Evolutionary conservation across 306 rosid genomes (phyloP).

Genomic region (Aeschynomene evenia): DNA sequence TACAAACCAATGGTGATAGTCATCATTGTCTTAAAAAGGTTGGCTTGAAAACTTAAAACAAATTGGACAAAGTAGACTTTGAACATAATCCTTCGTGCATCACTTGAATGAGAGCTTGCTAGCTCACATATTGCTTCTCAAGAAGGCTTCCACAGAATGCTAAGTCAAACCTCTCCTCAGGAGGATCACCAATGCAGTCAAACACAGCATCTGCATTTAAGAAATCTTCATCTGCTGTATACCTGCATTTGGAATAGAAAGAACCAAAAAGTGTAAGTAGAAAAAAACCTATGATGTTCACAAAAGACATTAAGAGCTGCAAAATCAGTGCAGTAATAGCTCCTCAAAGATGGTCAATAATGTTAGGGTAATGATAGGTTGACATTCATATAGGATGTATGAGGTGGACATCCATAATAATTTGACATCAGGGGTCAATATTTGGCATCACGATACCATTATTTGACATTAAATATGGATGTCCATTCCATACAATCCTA

Average conservation of each 20-base stretch:
- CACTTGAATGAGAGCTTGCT: slow-evolving; percentile 17
- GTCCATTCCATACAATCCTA: too few relatives aligned
- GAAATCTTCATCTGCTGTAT: slow-evolving; percentile 89
- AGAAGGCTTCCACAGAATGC: slow-evolving; percentile 85
- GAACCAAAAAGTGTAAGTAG: neutral
- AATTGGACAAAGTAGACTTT: slow-evolving; percentile 9
- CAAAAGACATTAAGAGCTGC: too few relatives aligned
- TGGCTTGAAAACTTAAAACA: slow-evolving; percentile 10
- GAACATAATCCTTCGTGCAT: slow-evolving; percentile 9
- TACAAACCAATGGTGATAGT: slow-evolving; percentile 20
- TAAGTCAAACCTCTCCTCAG: slow-evolving; percentile 90
- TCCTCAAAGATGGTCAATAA: too few relatives aligned
- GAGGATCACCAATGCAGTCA: slow-evolving; percentile 93
- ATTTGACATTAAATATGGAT: too few relatives aligned
- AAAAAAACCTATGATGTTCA: too few relatives aligned
- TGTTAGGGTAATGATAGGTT: too few relatives aligned
- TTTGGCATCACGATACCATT: too few relatives aligned
- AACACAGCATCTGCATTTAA: slow-evolving; percentile 84
- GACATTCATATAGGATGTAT: too few relatives aligned
- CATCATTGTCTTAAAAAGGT: slow-evolving; percentile 7
- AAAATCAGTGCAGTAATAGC: too few relatives aligned
- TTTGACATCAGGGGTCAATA: too few relatives aligned
- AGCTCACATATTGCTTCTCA: slow-evolving; percentile 86
- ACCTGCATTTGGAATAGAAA: slow-evolving; percentile 47
- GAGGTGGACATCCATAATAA: too few relatives aligned